Base-by-base conservation (phyloP, 352 stramenopile genomes). In the Phytopythium boreale region DNA sequence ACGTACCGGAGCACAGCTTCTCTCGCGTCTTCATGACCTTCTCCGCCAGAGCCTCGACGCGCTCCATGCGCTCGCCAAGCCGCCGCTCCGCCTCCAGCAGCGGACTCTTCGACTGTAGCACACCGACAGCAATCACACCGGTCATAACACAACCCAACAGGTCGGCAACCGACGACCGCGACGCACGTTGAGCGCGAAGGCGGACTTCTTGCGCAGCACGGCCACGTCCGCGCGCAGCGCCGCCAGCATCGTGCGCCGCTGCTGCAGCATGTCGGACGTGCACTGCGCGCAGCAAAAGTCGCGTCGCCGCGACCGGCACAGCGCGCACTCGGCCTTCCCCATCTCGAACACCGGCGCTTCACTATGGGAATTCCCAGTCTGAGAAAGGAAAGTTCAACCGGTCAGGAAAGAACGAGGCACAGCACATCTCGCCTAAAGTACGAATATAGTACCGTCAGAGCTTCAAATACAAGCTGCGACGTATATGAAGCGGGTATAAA, bases 181-280 rank as follows among this genome's bases (percentile, higher is more conserved):
- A 26, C 79, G 55, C 58, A 92, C 82, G 34, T 77, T 86, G 36
- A 92, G 70, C 36, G 83, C 75, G 41, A 76, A 82, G 69, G 87
- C 81, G 27, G 82, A 80, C 65, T 95, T 93, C 64, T 92, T 89
- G 61, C 84, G 82, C 60, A 93, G 67, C 55, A 93, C 83, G 3
- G 83, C 81, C 47, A 95, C 77, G 56, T 95, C 87, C 4, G 87
- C 87, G 59, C 90, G 82, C 31, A 95, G 71, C 12, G 77, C 84
- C 10, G 73, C 67, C 22, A 95, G 61, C 81, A 93, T 93, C 10
- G 82, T 92, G 56, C 83, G 74, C 50, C 84, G 80, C 63, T 93
- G 82, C 64, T 95, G 87, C 53, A 95, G 66, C 73, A 84, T 76
- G 50, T 77, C 76, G 44, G 71, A 81, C 26, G 82, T 86, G 64